Base-by-base conservation (phyloP, 2,329 filamentous ascomycete species). In the Exophiala calicioides region DNA sequence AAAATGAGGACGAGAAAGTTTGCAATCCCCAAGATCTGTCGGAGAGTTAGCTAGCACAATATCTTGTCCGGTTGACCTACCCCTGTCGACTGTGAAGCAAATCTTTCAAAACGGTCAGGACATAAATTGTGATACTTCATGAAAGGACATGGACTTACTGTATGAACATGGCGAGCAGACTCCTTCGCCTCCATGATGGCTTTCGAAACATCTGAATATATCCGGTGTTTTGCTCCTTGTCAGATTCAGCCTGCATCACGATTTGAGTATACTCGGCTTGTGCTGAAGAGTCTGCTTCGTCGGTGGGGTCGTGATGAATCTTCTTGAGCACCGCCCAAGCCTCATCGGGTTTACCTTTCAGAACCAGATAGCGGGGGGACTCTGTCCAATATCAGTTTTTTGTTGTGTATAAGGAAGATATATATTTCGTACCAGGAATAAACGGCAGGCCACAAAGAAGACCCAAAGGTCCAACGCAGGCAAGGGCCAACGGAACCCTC, bases 1-100 rank as follows among this genome's bases (percentile, higher is more conserved):
- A 65, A 66, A 42, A 69, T 62, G 33, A 69, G 56, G 42, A 66
- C 67, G 2, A 68, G 66, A 48, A 73, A 74, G 42, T 69, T 69
- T 37, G 70, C 43, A 35, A 54, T 58, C 44, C 55, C 57, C 27
- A 58, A 55, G 8, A 62, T 52, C 36, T 50, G n/a, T n/a, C n/a
- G n/a, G n/a, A n/a, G n/a, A n/a, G n/a, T n/a, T n/a, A n/a, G n/a
- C n/a, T n/a, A n/a, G n/a, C n/a, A n/a, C n/a, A n/a, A n/a, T n/a
- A n/a, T n/a, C n/a, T n/a, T n/a, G n/a, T n/a, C n/a, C n/a, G 8
- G 20, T 16, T 6, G 16, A 34, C 47, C 24, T 32, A 44, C 55
- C 6, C 63, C 62, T 6, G 59, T 46, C 12, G 68, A 66, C 44
- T 68, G 64, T 9, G 32, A 31, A 9, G 50, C 50, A 35, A 53